These are phyloP conservation scores for Tylopilus sp. DNA, from an alignment of 1,284 basidiomycete species.

Conservation along the genomic window DNA sequence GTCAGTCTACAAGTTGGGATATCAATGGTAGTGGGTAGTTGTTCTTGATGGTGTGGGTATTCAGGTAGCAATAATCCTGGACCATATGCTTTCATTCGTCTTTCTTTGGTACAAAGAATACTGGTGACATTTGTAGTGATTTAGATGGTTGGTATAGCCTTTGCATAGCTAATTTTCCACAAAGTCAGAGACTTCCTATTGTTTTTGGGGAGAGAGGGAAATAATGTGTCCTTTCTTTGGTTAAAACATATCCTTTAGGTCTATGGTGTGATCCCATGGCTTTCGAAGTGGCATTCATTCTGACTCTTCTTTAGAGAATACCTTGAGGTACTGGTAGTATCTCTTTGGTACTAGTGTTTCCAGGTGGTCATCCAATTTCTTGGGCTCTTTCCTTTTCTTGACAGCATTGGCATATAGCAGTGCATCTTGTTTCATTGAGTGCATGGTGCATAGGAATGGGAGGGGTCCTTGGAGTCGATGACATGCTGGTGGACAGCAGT, in stretches of 20 bases:
- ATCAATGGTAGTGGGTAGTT: not conserved
- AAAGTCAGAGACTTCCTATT: not conserved
- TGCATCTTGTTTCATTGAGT: too few species aligned
- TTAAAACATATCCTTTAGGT: not conserved
- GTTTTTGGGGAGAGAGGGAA: not conserved
- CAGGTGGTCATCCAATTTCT: too few species aligned
- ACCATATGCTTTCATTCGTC: not conserved
- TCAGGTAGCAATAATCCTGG: not conserved
- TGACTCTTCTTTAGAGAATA: not conserved
- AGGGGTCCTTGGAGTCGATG: too few species aligned
- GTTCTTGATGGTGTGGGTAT: not conserved
- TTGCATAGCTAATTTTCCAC: not conserved
- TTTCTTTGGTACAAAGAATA: not conserved
- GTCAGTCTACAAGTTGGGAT: not conserved
- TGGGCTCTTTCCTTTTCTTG: too few species aligned
- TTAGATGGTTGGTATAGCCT: not conserved
- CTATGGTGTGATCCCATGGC: too few species aligned
- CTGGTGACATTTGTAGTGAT: too few species aligned
- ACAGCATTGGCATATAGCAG: too few species aligned
- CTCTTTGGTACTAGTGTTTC: too few species aligned
- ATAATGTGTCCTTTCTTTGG: not conserved
- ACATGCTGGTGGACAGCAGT: too few species aligned
- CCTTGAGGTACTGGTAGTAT: not conserved
- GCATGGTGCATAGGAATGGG: too few species aligned
- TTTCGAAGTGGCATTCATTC: not conserved